Base-by-base conservation (phyloP, 2,329 filamentous ascomycete genomes). In the Phialophora verrucosa region DNA sequence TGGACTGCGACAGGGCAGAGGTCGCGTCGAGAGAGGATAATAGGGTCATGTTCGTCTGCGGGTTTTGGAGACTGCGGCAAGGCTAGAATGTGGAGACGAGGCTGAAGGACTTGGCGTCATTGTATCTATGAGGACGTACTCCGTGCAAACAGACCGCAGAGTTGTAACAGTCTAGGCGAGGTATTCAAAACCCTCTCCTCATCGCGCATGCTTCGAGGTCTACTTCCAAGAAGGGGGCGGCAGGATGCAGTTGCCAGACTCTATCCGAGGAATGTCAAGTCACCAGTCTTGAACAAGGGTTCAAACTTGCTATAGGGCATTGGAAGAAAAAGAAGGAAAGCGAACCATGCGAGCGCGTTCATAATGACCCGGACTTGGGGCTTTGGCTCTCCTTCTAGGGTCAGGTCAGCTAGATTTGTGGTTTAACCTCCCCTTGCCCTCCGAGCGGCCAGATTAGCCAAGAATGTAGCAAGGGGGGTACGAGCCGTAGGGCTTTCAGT, bases 381-480 rank as follows among this genome's bases (percentile, higher is more conserved):
- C 1, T 44, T 44, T 44, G 6, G 17, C 38, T 44, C 38, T 17
- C 6, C 38, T n/a, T n/a, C 38, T n/a, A n/a, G 38, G 6, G 5
- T n/a, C 17, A 44, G 2, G 38, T 17, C 38, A n/a, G 38, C 5
- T 20, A 44, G 38, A 4, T n/a, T 12, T 12, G 42, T 20, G 29
- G 20, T 35, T 31, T 54, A 49, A 47, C n/a, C 53, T 51, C 49
- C 65, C 49, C 65, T 58, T 42, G 65, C 65, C 31, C 65, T 62
- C 25, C 65, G 63, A 25, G 68, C 65, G 4, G 65, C 65, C 32
- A 70, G 47, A 47, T 63, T 63, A 32, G 61, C 58, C 57, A 70
- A 57, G n/a, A 70, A 54, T 14, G 65, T 54, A n/a, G 68, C 63
- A 29, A 69, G 50, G 14, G 61, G 58, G 14, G 64, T 64, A 54